Conservation (phyloP, 345 rosid species). For the Eucalyptus caleyi region DNA sequence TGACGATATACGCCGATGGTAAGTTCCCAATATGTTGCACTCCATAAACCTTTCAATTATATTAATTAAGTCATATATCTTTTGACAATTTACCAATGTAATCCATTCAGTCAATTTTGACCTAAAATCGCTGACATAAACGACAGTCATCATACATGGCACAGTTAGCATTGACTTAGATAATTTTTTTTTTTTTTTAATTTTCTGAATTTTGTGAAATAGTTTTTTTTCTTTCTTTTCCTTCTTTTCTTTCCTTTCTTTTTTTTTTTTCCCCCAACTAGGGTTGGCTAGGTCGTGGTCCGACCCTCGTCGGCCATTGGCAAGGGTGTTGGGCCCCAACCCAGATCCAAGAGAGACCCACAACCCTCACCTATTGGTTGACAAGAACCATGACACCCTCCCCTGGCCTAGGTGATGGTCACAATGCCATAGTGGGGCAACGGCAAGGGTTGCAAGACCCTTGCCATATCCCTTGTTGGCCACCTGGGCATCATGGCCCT, state of each 20-base stretch:
- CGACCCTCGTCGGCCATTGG: not conserved
- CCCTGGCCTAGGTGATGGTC: too few relatives aligned
- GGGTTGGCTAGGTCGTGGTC: not conserved
- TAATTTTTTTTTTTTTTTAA: too few relatives aligned
- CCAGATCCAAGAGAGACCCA: not conserved
- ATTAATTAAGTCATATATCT: too few relatives aligned
- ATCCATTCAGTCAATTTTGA: rapidly evolving
- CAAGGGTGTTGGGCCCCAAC: not conserved
- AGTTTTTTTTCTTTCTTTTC: too few relatives aligned
- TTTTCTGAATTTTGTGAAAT: too few relatives aligned
- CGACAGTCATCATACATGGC: rapidly evolving
- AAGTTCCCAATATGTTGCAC: not conserved
- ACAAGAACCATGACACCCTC: not conserved
- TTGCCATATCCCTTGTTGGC: not conserved
- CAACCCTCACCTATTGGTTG: not conserved
- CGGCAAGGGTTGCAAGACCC: too few relatives aligned
- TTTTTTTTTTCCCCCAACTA: not conserved
- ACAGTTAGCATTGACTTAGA: rapidly evolving
- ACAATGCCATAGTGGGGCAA: too few relatives aligned
- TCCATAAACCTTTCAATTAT: not conserved
- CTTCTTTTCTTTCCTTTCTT: too few relatives aligned
- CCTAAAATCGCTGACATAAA: not conserved
- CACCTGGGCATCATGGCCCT: too few relatives aligned
- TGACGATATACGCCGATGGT: too few relatives aligned
- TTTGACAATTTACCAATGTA: rapidly evolving